phyloP scores from a whole-genome alignment of 768 basidiomycete species.

The Tulasnella sp. region DNA sequence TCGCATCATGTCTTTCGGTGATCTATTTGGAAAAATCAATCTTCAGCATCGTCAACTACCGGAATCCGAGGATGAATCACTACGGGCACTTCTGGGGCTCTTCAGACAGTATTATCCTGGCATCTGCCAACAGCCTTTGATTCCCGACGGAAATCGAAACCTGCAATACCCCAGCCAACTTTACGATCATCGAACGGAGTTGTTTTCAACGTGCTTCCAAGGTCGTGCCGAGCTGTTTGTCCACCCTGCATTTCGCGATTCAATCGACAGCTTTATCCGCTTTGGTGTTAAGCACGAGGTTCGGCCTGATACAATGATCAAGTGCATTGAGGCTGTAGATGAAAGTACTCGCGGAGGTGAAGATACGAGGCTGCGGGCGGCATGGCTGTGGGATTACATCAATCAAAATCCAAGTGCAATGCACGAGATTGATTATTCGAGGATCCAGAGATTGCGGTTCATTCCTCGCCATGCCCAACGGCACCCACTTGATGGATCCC shows the following conservation, averaged over 20 bases:
- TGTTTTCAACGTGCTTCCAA: neutral
- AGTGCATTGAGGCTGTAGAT: neutral
- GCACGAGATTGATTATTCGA: neutral
- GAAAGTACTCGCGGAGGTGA: neutral
- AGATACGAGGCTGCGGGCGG: neutral
- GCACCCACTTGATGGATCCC: neutral
- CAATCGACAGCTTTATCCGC: neutral
- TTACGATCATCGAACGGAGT: conserved; percentile 7
- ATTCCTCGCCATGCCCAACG: neutral
- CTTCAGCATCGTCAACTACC: neutral
- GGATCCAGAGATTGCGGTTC: conserved; percentile 5
- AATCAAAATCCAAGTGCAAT: neutral
- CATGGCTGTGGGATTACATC: conserved; percentile 15
- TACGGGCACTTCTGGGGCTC: neutral
- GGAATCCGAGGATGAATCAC: neutral
- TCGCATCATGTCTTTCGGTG: neutral
- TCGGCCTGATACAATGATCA: neutral
- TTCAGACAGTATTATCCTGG: neutral
- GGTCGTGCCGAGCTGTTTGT: conserved; percentile 2
- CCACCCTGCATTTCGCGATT: conserved; percentile 11
- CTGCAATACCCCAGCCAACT: neutral
- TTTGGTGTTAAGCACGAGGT: conserved; percentile 4
- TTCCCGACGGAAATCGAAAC: conserved; percentile 6
- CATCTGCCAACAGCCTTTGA: neutral
- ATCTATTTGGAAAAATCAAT: neutral